A percentile compares a stretch with the other conserved stretches of the same genome.
Evolutionary conservation across 148 eudicot genomes (phyloP).

Genomic region (Chenopodium berlandieri): DNA sequence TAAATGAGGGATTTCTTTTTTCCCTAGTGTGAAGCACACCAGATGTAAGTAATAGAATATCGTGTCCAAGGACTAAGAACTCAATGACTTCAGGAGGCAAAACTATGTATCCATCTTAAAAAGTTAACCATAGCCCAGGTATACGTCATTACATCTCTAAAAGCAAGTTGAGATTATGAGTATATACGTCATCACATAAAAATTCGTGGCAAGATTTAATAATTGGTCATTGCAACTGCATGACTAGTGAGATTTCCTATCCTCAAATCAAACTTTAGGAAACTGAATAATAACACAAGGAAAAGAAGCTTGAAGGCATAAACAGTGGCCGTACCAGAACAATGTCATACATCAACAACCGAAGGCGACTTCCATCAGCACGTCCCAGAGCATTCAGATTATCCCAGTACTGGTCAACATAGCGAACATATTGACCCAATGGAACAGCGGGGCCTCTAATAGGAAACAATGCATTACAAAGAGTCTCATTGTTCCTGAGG

Average conservation of each 20-base stretch:
- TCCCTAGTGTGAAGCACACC: too few relatives aligned
- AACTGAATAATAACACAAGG: background rate
- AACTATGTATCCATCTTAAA: background rate
- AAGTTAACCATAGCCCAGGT: background rate
- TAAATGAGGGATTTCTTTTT: background rate
- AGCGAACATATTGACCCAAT: conserved; percentile 70
- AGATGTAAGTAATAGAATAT: too few relatives aligned
- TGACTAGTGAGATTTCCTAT: background rate
- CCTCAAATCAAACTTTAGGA: background rate
- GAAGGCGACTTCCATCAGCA: conserved; percentile 93
- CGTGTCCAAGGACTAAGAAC: background rate
- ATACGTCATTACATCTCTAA: background rate
- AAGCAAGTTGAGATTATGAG: background rate
- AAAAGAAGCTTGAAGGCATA: conserved; percentile 10
- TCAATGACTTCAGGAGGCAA: background rate
- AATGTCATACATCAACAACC: conserved; percentile 90
- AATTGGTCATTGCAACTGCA: background rate
- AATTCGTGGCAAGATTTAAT: too few relatives aligned
- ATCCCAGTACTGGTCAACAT: conserved; percentile 94
- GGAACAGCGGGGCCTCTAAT: conserved; percentile 92
- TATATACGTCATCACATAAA: background rate
- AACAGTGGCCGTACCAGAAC: conserved; percentile 66
- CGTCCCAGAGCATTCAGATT: conserved; percentile 94
- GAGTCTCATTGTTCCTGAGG: conserved; percentile 90
- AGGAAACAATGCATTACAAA: conserved; percentile 92